Base-by-base conservation (phyloP, 768 basidiomycete species). In the Lentinus tigrinus region DNA sequence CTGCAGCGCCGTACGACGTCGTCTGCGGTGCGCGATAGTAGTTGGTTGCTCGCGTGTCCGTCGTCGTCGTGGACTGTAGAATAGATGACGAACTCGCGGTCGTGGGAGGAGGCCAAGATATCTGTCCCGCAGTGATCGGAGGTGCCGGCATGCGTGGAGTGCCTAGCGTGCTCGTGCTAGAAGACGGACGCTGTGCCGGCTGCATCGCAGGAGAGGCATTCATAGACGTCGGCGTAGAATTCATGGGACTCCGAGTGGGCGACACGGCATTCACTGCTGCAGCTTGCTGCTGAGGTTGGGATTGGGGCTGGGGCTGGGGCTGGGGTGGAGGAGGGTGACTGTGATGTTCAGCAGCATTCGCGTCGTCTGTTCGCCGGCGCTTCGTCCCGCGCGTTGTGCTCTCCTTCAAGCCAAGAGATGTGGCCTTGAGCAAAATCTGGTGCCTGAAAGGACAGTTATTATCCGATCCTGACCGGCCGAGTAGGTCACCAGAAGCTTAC, bases 341-440 rank as follows among this genome's bases (percentile, higher is more conserved):
- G 9, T 54, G 21, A 44, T 48, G 52, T n/a, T 50, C 27, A 61
- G 8, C 70, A 62, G 55, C 73, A 9, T 42, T 51, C 0, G 57
- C 23, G 63, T 73, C 73, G 2, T 78, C 61, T 74, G 23, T 81
- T 42, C 83, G 79, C 42, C 82, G 78, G 43, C 88, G 81, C 65
- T 89, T 89, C 28, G 77, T 75, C 6, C 81, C 85, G 42, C 87
- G 72, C 0, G 80, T 80, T 17, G 88, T 84, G 61, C 87, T 89
- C 63, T 88, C 88, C 70, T 92, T 92, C 47, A 93, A 75, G 10
- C 88, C 87, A 17, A 93, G 70, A n/a, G 80, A 75, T 1, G 88
- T 93, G 2, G 90, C 91, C 71, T 91, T 92, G 59, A 91, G 82
- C 34, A 92, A 74, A 54, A 93, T 91, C 69, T 93, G 91, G 64